A percentile compares a stretch with the other conserved stretches of the same genome.
phyloP scores from a whole-genome alignment of 305 asterid genomes.

The Lippia alba region DNA sequence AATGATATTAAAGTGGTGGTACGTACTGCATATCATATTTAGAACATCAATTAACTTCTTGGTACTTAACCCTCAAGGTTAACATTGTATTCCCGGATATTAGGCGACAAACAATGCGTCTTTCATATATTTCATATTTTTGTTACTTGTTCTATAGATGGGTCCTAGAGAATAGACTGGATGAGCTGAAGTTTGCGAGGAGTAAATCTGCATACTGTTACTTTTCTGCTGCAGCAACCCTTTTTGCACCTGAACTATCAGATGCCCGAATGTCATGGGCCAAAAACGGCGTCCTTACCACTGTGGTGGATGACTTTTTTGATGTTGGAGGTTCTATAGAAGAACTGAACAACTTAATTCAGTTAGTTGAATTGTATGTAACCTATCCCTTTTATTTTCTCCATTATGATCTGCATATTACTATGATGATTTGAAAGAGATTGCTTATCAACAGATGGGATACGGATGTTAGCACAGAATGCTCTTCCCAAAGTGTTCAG shows the following conservation, averaged over 20 bases:
- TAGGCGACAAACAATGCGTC: not conserved
- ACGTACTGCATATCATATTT: not conserved
- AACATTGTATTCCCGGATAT: not conserved
- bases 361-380: conserved; percentile 61
- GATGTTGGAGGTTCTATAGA: conserved; percentile 86
- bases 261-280: conserved; percentile 97
- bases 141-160: conserved; percentile 56
- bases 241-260: conserved; percentile 66
- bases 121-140: not conserved
- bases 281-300: conserved; percentile 72
- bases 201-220: conserved; percentile 82
- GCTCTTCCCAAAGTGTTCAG: conserved; percentile 66
- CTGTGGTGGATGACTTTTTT: conserved; percentile 91
- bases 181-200: conserved; percentile 85
- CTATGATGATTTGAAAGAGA: conserved; percentile 25
- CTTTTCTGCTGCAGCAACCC: conserved; percentile 84
- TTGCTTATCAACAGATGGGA: conserved; percentile 70
- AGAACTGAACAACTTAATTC: conserved; percentile 69
- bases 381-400: conserved; percentile 23
- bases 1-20: not conserved
- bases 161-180: conserved; percentile 73
- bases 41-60: not conserved
- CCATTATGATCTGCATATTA: not conserved
- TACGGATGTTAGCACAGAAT: conserved; percentile 53
- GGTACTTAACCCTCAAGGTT: too few relatives aligned